phyloP scores from a whole-genome alignment of 1,139 yeast genomes.

The Diutina siamensis region DNA sequence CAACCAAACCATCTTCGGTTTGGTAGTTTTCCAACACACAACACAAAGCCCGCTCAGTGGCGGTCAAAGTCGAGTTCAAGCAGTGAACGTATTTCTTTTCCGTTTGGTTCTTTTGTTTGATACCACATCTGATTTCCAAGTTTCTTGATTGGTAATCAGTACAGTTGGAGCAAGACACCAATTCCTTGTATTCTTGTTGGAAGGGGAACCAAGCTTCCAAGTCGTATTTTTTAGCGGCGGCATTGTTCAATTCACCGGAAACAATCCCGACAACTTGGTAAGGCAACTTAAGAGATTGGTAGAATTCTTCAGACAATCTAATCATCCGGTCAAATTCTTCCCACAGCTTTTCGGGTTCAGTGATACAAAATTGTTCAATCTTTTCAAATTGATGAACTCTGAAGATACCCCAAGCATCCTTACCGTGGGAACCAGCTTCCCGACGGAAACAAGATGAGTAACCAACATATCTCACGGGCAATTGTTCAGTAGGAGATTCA shows the following conservation, averaged over 20 bases:
- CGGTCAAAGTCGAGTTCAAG: conserved; percentile 92
- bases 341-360: conserved; percentile 99
- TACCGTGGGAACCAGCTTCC: conserved; percentile 99
- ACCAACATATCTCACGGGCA: conserved; percentile 94
- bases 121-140: conserved; percentile 97
- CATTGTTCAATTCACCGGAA: conserved; percentile 96
- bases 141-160: conserved; percentile 98
- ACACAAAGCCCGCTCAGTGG: conserved; percentile 96
- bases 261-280: conserved; percentile 97
- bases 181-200: conserved; percentile 97
- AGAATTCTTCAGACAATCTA: conserved; percentile 80
- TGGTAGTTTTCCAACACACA: conserved; percentile 96
- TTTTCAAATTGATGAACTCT: conserved; percentile 98
- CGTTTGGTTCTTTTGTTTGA: conserved; percentile 87
- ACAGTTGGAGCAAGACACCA: conserved; percentile 97
- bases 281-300: conserved; percentile 83
- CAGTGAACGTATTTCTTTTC: conserved; percentile 98
- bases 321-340: conserved; percentile 94
- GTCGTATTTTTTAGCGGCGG: conserved; percentile 98
- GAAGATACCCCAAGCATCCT: conserved; percentile 99
- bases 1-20: conserved; percentile 85
- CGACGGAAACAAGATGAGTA: conserved; percentile 98
- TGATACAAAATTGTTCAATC: conserved; percentile 89
- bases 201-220: conserved; percentile 99
- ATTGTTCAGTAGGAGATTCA: conserved; percentile 92